Evolutionary conservation across 2,329 filamentous ascomycete species (phyloP).

Genomic region (Diplodia mutila): DNA sequence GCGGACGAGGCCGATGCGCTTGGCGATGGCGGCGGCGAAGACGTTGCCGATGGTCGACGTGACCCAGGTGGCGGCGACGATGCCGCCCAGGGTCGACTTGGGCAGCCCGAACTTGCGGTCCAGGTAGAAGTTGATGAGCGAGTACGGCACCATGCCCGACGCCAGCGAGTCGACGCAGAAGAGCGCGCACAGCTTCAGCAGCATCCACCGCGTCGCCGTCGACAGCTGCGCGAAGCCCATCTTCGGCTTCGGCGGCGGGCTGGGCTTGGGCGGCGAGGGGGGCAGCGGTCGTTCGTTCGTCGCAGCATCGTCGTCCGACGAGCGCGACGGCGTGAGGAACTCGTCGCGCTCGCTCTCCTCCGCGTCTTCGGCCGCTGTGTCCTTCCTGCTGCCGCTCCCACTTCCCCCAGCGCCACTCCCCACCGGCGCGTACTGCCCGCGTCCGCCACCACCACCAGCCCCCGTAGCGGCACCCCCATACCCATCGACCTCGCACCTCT

Average conservation of each 20-base stretch:
- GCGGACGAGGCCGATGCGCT: constrained; percentile 61
- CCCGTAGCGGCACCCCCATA: constrained; percentile 45
- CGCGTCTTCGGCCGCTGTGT: constrained; percentile 32
- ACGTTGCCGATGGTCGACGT: constrained; percentile 50
- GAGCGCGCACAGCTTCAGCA: constrained; percentile 67
- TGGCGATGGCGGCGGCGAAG: constrained; percentile 65
- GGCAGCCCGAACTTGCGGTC: constrained; percentile 58
- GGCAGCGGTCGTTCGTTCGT: constrained; percentile 1
- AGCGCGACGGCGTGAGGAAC: constrained; percentile 2
- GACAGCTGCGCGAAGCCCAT: constrained; percentile 59
- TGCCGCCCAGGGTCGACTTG: constrained; percentile 57
- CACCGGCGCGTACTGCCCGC: background rate
- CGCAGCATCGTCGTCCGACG: constrained; percentile 31
- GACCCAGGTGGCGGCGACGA: constrained; percentile 55
- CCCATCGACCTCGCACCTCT: constrained; percentile 41
- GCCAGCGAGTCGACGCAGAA: constrained; percentile 72
- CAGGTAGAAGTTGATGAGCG: constrained; percentile 60
- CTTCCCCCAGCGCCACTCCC: background rate
- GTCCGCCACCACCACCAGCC: constrained; percentile 43
- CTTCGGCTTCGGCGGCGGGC: constrained; percentile 23
- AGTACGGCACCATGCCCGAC: constrained; percentile 65
- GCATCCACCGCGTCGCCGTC: constrained; percentile 55
- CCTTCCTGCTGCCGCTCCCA: background rate
- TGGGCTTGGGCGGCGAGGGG: constrained; percentile 21
- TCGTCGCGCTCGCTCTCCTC: constrained; percentile 32